These are phyloP conservation scores for Agrocybe pediades DNA, from an alignment of 768 basidiomycete genomes.

Conservation along the genomic window DNA sequence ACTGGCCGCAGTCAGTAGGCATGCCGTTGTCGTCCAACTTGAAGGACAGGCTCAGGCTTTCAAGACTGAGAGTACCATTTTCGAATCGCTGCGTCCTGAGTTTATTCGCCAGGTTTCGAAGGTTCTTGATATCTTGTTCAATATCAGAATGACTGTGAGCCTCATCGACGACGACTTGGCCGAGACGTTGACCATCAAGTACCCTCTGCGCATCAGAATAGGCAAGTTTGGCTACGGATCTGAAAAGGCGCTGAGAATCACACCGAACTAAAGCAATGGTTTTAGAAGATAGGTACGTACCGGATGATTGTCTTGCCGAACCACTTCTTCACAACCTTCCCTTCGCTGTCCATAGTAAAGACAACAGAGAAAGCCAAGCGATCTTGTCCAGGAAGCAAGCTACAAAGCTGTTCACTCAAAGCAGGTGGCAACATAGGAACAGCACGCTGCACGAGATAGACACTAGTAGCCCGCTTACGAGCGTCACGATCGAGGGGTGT, in stretches of 20 bases:
- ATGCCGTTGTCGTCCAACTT: constrained; percentile 75
- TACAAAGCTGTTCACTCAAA: constrained; percentile 93
- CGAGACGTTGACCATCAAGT: constrained; percentile 72
- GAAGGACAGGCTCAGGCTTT: constrained; percentile 75
- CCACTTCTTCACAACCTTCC: constrained; percentile 83
- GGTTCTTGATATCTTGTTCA: constrained; percentile 71
- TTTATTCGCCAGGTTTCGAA: constrained; percentile 72
- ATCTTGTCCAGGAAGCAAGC: constrained; percentile 84
- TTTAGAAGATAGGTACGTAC: constrained; percentile 40
- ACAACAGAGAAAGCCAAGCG: constrained; percentile 89
- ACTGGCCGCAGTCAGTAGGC: constrained; percentile 77
- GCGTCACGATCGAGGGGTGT: constrained; percentile 99
- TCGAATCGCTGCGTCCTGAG: constrained; percentile 75
- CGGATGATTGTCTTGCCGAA: constrained; percentile 93
- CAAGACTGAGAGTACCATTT: constrained; percentile 74
- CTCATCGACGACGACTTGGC: constrained; percentile 49
- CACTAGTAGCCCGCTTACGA: constrained; percentile 94
- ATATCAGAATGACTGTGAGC: constrained; percentile 65
- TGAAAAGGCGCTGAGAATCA: constrained; percentile 27
- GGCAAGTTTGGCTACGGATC: constrained; percentile 84
- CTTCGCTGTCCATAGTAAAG: constrained; percentile 85
- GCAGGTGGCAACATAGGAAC: constrained; percentile 97
- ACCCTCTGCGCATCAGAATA: constrained; percentile 83
- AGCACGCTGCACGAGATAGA: constrained; percentile 93
- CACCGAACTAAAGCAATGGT: neutral